These are phyloP conservation scores for Chaetomium fimeti DNA, from an alignment of 495 filamentous ascomycete species.

Conservation along the genomic window DNA sequence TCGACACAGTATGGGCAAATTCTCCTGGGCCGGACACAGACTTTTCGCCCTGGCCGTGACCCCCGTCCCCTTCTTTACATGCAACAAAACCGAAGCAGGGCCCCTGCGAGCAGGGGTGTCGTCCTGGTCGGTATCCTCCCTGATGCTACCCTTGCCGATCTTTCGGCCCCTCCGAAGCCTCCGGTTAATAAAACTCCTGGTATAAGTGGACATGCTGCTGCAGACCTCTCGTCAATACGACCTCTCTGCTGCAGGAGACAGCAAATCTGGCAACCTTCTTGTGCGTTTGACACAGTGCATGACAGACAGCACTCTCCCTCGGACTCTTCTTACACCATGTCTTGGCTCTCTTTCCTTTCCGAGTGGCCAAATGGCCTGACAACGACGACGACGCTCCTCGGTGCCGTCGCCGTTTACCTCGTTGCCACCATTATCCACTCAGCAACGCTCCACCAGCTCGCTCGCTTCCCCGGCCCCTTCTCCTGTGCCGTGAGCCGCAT, in stretches of 20 bases:
- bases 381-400: neutral
- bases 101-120: too few relatives aligned
- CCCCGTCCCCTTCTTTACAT: too few relatives aligned
- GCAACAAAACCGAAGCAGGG: too few relatives aligned
- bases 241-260: neutral
- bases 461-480: slow-evolving; percentile 3
- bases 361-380: neutral
- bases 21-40: too few relatives aligned
- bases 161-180: neutral
- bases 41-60: too few relatives aligned
- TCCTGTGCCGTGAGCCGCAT: slow-evolving; percentile 6
- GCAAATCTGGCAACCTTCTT: neutral
- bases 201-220: neutral
- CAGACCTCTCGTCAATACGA: neutral
- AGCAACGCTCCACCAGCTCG: neutral
- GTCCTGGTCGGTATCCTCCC: neutral
- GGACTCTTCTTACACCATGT: neutral
- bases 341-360: neutral
- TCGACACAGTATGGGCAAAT: too few relatives aligned
- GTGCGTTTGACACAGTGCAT: slow-evolving; percentile 1
- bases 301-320: neutral
- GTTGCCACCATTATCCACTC: neutral
- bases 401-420: neutral
- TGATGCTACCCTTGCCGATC: neutral
- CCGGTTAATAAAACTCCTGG: neutral